phyloP scores from a whole-genome alignment of 305 asterid genomes.

The Plantago coronopus region DNA sequence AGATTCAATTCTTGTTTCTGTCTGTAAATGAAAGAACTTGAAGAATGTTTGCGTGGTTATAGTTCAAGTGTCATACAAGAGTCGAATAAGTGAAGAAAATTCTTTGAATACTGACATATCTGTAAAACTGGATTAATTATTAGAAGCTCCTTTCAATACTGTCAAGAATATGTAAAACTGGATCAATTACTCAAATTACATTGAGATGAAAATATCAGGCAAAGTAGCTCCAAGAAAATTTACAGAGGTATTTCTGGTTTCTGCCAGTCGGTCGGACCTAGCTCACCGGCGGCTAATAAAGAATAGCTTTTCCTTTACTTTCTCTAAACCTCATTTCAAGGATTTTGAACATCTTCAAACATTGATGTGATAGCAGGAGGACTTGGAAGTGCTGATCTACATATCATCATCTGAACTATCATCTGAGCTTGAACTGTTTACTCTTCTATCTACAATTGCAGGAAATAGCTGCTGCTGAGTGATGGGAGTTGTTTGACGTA shows the following conservation, averaged over 20 bases:
- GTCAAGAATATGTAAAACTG: background rate
- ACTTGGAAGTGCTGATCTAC: background rate
- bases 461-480: conserved; percentile 44
- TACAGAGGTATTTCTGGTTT: background rate
- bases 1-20: too few species aligned
- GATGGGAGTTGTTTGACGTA: conserved; percentile 23
- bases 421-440: conserved; percentile 45
- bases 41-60: too few species aligned
- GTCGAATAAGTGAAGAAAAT: too few species aligned
- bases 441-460: conserved; percentile 46
- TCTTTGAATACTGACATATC: too few species aligned
- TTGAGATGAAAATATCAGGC: background rate
- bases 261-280: background rate
- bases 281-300: background rate
- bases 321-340: background rate
- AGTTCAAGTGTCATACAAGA: too few species aligned
- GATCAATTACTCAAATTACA: background rate
- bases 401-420: conserved; percentile 56
- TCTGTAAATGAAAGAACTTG: too few species aligned
- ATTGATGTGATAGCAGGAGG: background rate
- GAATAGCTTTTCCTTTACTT: background rate
- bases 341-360: background rate
- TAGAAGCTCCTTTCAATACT: background rate
- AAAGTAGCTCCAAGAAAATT: background rate
- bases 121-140: too few species aligned